A percentile compares a stretch with the other conserved stretches of the same genome.
These are phyloP conservation scores for button mushroom (Agaricus bisporus) DNA, from an alignment of 768 basidiomycete species.

Conservation along the genomic window DNA sequence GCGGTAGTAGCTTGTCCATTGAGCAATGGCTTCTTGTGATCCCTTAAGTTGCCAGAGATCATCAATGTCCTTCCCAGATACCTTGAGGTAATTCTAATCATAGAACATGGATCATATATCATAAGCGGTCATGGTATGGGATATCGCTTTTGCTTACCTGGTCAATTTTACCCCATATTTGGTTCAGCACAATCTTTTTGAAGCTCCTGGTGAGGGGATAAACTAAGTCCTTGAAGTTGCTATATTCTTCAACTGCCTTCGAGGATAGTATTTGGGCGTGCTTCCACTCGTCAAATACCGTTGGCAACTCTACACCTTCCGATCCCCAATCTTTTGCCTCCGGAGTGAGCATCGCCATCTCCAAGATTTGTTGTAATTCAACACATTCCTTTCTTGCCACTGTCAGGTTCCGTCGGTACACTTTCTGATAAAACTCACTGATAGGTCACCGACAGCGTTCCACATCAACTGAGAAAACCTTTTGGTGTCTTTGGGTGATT, in stretches of 20 bases:
- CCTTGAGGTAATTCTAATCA: constrained; percentile 50
- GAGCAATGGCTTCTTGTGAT: constrained; percentile 44
- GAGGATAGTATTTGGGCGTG: constrained; percentile 63
- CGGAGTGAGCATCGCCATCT: constrained; percentile 51
- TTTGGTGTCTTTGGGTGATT: constrained; percentile 66
- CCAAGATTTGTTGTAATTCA: constrained; percentile 60
- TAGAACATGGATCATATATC: not conserved
- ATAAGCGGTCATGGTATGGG: not conserved
- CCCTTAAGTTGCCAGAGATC: constrained; percentile 57
- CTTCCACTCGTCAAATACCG: constrained; percentile 58
- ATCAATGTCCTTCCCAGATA: constrained; percentile 52
- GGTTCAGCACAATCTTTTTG: constrained; percentile 41
- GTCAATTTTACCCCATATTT: constrained; percentile 62
- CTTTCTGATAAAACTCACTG: constrained; percentile 35
- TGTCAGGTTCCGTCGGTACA: not conserved
- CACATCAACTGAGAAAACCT: constrained; percentile 76
- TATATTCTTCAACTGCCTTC: constrained; percentile 44
- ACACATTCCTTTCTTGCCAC: constrained; percentile 45
- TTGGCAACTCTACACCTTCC: constrained; percentile 46
- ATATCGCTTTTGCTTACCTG: constrained; percentile 31
- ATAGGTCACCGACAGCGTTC: constrained; percentile 79
- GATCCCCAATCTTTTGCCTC: constrained; percentile 50
- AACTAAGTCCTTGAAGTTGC: constrained; percentile 49
- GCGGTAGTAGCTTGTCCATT: constrained; percentile 46
- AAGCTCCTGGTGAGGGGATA: constrained; percentile 55